phyloP scores from a whole-genome alignment of 2,329 filamentous ascomycete genomes.

The Arthrobotrys entomopaga region DNA sequence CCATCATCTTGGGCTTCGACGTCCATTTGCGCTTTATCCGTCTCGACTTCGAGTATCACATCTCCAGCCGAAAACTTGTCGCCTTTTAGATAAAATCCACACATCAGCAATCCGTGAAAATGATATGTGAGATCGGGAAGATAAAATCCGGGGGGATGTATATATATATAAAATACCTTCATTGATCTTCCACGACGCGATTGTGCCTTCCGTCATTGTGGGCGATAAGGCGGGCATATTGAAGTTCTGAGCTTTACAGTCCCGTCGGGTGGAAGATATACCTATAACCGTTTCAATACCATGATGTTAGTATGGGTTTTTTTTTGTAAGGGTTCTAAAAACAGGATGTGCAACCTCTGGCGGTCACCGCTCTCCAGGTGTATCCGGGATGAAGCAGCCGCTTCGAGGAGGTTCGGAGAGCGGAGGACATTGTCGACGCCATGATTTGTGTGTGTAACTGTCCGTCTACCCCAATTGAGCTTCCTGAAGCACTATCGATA shows the following conservation, averaged over 20 bases:
- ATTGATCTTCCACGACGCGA: slow-evolving; percentile 84
- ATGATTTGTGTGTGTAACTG: slow-evolving; percentile 2
- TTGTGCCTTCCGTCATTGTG: slow-evolving; percentile 94
- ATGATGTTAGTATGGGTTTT: too few relatives aligned
- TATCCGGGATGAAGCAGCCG: slow-evolving; percentile 34
- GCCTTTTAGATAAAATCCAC: slow-evolving; percentile 63
- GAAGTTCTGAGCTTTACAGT: slow-evolving; percentile 79
- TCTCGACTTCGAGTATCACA: slow-evolving; percentile 90
- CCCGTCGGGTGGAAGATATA: slow-evolving; percentile 31
- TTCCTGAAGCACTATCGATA: background rate
- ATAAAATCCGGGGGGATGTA: background rate
- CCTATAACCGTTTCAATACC: slow-evolving; percentile 7
- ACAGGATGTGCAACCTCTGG: slow-evolving; percentile 36
- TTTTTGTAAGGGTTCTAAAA: too few relatives aligned
- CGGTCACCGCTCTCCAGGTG: slow-evolving; percentile 33
- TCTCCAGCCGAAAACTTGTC: slow-evolving; percentile 84
- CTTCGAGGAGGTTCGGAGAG: slow-evolving; percentile 34
- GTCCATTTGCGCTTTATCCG: slow-evolving; percentile 94
- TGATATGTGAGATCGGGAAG: too few relatives aligned
- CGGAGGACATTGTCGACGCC: slow-evolving; percentile 53
- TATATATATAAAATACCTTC: slow-evolving; percentile 68
- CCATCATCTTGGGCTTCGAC: slow-evolving; percentile 93
- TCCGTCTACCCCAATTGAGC: slow-evolving; percentile 13
- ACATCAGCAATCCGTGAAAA: background rate
- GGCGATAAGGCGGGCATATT: slow-evolving; percentile 91